A percentile compares a stretch with the other conserved stretches of the same genome.
Evolutionary conservation across 2,329 filamentous ascomycete genomes (phyloP).

Genomic region (Stachybotrys chlorohalonatus): DNA sequence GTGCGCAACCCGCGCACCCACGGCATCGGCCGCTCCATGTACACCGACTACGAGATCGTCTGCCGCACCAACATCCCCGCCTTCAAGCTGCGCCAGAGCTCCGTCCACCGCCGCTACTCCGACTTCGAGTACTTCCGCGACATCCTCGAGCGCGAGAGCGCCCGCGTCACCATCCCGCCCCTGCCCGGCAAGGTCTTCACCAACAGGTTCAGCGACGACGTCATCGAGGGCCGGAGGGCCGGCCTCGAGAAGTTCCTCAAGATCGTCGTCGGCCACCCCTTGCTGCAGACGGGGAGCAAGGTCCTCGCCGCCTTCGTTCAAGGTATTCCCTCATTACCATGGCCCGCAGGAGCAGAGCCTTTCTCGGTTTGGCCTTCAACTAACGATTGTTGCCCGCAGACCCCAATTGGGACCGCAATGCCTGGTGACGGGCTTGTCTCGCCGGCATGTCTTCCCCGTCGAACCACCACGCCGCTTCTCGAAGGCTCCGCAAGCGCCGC

Average conservation of each 20-base stretch:
- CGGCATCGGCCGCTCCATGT: constrained; percentile 91
- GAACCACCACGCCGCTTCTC: constrained; percentile 8
- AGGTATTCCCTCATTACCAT: constrained; percentile 42
- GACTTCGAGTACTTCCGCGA: constrained; percentile 99
- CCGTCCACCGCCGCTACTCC: constrained; percentile 87
- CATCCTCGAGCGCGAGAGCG: constrained; percentile 90
- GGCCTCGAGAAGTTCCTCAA: constrained; percentile 92
- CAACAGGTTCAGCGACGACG: constrained; percentile 94
- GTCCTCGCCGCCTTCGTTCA: constrained; percentile 95
- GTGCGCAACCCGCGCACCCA: constrained; percentile 89
- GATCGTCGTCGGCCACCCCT: constrained; percentile 93
- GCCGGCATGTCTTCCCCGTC: constrained; percentile 13
- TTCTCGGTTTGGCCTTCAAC: background rate
- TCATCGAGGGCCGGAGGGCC: constrained; percentile 88
- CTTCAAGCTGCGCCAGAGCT: constrained; percentile 87
- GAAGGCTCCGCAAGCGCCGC: constrained; percentile 16
- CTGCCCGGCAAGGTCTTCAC: constrained; percentile 96
- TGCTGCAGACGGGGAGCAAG: constrained; percentile 95
- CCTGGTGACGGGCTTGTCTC: constrained; percentile 52
- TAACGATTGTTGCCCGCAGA: constrained; percentile 33
- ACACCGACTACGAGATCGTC: constrained; percentile 97
- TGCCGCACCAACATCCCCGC: constrained; percentile 98
- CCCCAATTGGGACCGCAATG: constrained; percentile 85
- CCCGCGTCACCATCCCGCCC: constrained; percentile 89
- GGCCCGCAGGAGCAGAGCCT: background rate